A percentile compares a stretch with the other conserved stretches of the same genome.
phyloP scores from a whole-genome alignment of 805 yeast genomes.

The Spathaspora sp. region DNA sequence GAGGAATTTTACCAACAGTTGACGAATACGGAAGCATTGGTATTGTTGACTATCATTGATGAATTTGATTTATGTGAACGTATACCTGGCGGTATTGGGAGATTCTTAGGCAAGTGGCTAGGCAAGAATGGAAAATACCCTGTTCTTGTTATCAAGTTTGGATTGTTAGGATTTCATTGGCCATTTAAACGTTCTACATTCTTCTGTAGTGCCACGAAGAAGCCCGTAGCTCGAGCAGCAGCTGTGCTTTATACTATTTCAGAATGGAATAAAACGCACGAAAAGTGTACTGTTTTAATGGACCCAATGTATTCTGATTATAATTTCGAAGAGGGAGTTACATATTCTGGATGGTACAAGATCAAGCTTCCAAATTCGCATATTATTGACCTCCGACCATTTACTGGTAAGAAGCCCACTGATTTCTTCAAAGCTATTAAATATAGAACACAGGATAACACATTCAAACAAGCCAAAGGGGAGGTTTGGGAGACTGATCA shows the following conservation, averaged over 20 bases:
- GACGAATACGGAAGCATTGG: conserved; percentile 37
- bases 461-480: conserved; percentile 32
- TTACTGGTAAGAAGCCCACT: conserved; percentile 21
- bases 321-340: conserved; percentile 26
- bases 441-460: conserved; percentile 34
- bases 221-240: conserved; percentile 39
- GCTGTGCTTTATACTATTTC: conserved; percentile 35
- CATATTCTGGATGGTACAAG: conserved; percentile 35
- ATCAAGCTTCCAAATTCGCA: conserved; percentile 36
- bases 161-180: conserved; percentile 43
- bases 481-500: conserved; percentile 28
- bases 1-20: conserved; percentile 30
- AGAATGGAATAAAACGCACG: conserved; percentile 27
- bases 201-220: conserved; percentile 33
- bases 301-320: conserved; percentile 36
- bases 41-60: conserved; percentile 32
- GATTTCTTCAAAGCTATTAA: conserved; percentile 39
- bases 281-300: conserved; percentile 30
- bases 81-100: conserved; percentile 22
- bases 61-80: conserved; percentile 35
- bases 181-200: conserved; percentile 40
- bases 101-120: conserved; percentile 15
- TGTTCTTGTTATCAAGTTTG: conserved; percentile 34
- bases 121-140: conserved; percentile 28
- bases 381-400: conserved; percentile 37